These are phyloP conservation scores for Acarospora socialis DNA, from an alignment of 2,329 filamentous ascomycete genomes.

Conservation along the genomic window DNA sequence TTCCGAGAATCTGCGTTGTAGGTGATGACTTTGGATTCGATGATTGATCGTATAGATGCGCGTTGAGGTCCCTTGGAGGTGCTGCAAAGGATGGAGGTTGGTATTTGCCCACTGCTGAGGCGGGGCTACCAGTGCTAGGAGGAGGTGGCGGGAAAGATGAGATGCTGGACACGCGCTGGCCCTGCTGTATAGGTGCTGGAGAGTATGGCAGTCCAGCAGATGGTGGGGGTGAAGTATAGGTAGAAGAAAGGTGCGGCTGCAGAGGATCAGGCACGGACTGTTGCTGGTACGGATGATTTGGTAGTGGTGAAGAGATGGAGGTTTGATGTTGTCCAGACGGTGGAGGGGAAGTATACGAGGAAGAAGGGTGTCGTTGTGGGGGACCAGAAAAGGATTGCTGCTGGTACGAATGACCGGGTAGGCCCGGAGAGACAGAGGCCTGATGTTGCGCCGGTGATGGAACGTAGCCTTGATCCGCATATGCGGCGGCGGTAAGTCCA, in stretches of 20 bases:
- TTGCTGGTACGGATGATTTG: too few relatives aligned
- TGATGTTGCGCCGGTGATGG: slow-evolving; percentile 14
- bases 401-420: slow-evolving; percentile 11
- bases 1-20: slow-evolving; percentile 18
- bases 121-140: slow-evolving; percentile 5
- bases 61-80: slow-evolving; percentile 18
- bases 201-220: slow-evolving; percentile 11
- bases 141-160: slow-evolving; percentile 12
- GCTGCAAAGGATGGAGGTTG: slow-evolving; percentile 17
- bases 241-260: slow-evolving; percentile 1
- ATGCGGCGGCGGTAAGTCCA: slow-evolving; percentile 28
- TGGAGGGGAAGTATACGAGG: slow-evolving; percentile 13
- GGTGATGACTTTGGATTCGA: slow-evolving; percentile 12
- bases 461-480: slow-evolving; percentile 25
- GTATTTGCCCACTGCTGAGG: too few relatives aligned
- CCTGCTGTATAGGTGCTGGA: slow-evolving; percentile 1
- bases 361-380: slow-evolving; percentile 8
- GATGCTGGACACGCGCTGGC: slow-evolving; percentile 8
- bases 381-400: slow-evolving; percentile 17
- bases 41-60: slow-evolving; percentile 4
- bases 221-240: slow-evolving; percentile 10
- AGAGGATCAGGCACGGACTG: too few relatives aligned
- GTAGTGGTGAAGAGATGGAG: slow-evolving; percentile 15
- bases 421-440: slow-evolving; percentile 15
- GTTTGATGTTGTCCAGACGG: slow-evolving; percentile 12